These are phyloP conservation scores for Elaeis oleifera DNA, from an alignment of 202 grass and related monocot genomes.

Conservation along the genomic window DNA sequence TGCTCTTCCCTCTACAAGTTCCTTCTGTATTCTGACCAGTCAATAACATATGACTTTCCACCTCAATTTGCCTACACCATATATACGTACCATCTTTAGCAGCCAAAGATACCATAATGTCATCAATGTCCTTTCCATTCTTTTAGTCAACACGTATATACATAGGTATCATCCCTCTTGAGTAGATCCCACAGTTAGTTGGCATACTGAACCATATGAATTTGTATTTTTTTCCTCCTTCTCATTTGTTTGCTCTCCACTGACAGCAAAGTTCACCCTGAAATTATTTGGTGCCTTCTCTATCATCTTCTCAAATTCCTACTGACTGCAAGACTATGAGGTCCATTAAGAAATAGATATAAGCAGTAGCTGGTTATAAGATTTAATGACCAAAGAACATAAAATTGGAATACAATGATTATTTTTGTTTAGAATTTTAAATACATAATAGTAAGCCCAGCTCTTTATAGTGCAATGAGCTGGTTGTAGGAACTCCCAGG, in stretches of 20 bases:
- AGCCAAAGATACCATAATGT: slow-evolving; percentile 72
- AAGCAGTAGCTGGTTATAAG: too few species aligned
- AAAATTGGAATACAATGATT: background rate
- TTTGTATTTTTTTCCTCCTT: slow-evolving; percentile 94
- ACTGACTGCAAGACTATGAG: background rate
- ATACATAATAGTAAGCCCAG: slow-evolving; percentile 1
- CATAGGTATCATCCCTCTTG: slow-evolving; percentile 91
- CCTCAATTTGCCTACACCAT: background rate
- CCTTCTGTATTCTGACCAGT: slow-evolving; percentile 72
- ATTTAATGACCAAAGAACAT: background rate
- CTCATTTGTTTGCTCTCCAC: slow-evolving; percentile 77
- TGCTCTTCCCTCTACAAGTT: slow-evolving; percentile 76
- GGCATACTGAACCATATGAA: slow-evolving; percentile 83
- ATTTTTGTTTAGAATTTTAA: background rate
- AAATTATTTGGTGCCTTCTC: slow-evolving; percentile 58
- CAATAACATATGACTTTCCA: background rate
- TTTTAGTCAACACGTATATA: slow-evolving; percentile 87
- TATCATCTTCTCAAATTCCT: slow-evolving; percentile 88
- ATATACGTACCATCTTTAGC: slow-evolving; percentile 50
- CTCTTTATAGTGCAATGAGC: slow-evolving; percentile 84
- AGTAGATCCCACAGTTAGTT: slow-evolving; percentile 83
- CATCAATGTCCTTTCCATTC: slow-evolving; percentile 99
- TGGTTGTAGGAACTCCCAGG: slow-evolving; percentile 74
- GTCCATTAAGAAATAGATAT: too few species aligned
- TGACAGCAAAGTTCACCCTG: slow-evolving; percentile 80